Conservation (phyloP, 176 grass and related monocot genomes). For the Oryza punctata region DNA sequence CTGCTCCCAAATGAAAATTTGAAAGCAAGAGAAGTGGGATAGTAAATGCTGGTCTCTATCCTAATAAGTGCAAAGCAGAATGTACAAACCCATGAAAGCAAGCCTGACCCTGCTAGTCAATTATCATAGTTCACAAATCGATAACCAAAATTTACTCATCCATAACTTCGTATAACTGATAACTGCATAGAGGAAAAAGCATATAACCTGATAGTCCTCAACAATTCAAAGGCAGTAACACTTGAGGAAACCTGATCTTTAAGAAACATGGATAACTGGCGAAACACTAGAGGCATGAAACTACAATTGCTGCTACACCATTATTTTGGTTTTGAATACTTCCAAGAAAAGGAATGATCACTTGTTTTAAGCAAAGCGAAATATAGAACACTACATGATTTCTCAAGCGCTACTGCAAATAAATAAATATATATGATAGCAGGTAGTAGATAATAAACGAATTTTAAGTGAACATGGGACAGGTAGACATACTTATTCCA, state of each 20-base stretch:
- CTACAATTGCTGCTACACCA: slow-evolving; percentile 7
- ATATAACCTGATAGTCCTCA: background rate
- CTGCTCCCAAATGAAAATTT: slow-evolving; percentile 39
- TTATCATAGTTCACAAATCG: slow-evolving; percentile 2
- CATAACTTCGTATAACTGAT: background rate
- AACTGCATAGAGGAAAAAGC: background rate
- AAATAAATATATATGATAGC: background rate
- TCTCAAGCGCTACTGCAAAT: background rate
- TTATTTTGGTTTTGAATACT: slow-evolving; percentile 5
- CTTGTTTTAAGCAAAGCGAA: background rate
- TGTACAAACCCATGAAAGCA: slow-evolving; percentile 29
- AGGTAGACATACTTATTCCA: slow-evolving; percentile 3
- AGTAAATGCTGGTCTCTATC: slow-evolving; percentile 12
- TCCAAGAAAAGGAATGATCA: background rate
- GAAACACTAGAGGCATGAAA: slow-evolving; percentile 12
- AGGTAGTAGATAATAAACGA: background rate
- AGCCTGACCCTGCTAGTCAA: slow-evolving; percentile 20
- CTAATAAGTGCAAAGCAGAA: slow-evolving; percentile 34
- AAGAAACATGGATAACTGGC: slow-evolving; percentile 8
- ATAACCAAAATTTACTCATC: slow-evolving; percentile 20
- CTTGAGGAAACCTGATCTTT: slow-evolving; percentile 21
- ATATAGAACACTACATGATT: background rate
- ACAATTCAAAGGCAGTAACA: slow-evolving; percentile 5
- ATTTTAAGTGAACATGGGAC: background rate
- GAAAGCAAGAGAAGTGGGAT: slow-evolving; percentile 20